Conservation (phyloP, 306 rosid species). For the Cicer arietinum region DNA sequence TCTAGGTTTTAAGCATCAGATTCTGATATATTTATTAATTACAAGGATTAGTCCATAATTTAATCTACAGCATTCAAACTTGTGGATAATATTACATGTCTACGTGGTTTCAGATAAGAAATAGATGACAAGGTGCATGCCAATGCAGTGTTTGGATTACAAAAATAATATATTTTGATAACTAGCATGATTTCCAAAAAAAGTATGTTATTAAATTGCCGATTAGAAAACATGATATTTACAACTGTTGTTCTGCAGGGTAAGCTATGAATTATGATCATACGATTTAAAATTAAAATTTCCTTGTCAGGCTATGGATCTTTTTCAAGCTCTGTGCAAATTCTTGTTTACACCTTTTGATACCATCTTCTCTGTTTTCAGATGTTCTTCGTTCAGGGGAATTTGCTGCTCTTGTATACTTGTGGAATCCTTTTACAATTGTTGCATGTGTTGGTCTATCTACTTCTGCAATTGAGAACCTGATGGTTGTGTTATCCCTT, state of each 20-base stretch:
- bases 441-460: constrained; percentile 61
- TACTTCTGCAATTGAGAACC: constrained; percentile 58
- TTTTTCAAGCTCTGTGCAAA: constrained; percentile 26
- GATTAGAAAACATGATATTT: constrained; percentile 3
- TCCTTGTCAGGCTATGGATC: constrained; percentile 18
- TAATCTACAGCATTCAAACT: constrained; percentile 11
- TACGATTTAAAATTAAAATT: constrained; percentile 12
- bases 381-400: constrained; percentile 56
- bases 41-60: constrained; percentile 10
- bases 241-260: constrained; percentile 23
- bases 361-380: constrained; percentile 44
- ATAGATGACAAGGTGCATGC: constrained; percentile 15
- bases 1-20: constrained; percentile 8
- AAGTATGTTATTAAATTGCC: constrained; percentile 6
- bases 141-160: constrained; percentile 12
- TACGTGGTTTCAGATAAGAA: constrained; percentile 21
- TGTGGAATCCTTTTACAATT: constrained; percentile 62
- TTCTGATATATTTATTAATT: constrained; percentile 3
- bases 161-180: not conserved
- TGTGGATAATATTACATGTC: not conserved
- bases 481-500: constrained; percentile 52
- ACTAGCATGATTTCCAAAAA: not conserved
- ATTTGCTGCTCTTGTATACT: constrained; percentile 55
- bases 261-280: constrained; percentile 8
- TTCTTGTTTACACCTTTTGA: constrained; percentile 35